Base-by-base conservation (phyloP, 2,329 filamentous ascomycete genomes). In the Aspergillus jensenii region DNA sequence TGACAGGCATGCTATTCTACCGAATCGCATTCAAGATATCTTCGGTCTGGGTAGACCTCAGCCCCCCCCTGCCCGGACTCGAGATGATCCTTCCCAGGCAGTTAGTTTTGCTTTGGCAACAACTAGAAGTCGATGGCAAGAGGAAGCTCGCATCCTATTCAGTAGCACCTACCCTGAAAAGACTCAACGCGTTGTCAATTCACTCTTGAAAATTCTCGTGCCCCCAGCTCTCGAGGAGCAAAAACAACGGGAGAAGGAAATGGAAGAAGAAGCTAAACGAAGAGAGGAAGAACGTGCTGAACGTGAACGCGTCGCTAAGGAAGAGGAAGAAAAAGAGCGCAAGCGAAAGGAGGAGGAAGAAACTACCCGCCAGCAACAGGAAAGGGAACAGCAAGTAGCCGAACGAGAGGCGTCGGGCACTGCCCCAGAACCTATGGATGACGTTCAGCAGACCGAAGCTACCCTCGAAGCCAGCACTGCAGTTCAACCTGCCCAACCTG, bases 141-240 rank as follows among this genome's bases (percentile, higher is more conserved):
- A 97, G 69, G 96, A 98, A 73, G 88, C 92, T 8, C 87, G 89
- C 62, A 87, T 99, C 73, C 82, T 98, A 0, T 98, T 95, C 73
- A 90, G 90, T 25, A 76, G 80, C 21, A 81, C 78, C 49, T 84
- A 88, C 52, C 71, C 84, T 3, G 92, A 96, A 49, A 90, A 90
- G 69, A 84, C 87, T 2, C 81, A 84, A 59, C 84, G 85, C 53
- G 81, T 96, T 15, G 77, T 88, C 62, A 88, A 85, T 64, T 83
- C 86, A 2, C 83, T 99, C 25, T 79, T 91, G 41, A 87, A 85
- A 45, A 77, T 87, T 41, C 83, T 99, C 60, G 87, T 93, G 3
- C 95, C 95, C 41, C 87, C 90, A 21, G 93, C 93, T 7, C 87
- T 96, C 59, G 87, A 93, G 70, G 86, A 87, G 57, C 90, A 93